A percentile compares a stretch with the other conserved stretches of the same genome.
phyloP scores from a whole-genome alignment of 306 rosid genomes.

The Cajanus cajan region DNA sequence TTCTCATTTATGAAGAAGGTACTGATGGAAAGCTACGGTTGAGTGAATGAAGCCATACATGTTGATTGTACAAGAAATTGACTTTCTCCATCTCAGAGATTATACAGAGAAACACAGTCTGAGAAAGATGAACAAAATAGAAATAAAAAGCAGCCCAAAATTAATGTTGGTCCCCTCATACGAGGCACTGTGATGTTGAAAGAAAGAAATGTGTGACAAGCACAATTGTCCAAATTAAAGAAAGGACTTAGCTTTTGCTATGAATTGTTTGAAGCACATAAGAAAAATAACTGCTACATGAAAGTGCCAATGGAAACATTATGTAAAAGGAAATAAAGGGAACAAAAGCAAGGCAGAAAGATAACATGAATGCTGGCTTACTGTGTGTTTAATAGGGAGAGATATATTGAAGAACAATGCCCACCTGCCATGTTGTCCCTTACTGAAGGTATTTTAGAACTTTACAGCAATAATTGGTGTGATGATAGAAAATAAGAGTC shows the following conservation, averaged over 20 bases:
- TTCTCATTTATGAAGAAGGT: constrained; percentile 23
- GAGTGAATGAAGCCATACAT: constrained; percentile 42
- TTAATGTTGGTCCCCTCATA: constrained; percentile 38
- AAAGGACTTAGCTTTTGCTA: constrained; percentile 28
- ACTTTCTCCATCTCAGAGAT: constrained; percentile 30
- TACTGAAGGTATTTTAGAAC: constrained; percentile 26
- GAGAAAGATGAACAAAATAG: constrained; percentile 33
- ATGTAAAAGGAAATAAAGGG: constrained; percentile 34
- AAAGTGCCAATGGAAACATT: constrained; percentile 31
- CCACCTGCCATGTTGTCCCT: constrained; percentile 34
- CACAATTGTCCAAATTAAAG: constrained; percentile 36
- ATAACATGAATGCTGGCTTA: constrained; percentile 29
- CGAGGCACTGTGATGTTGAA: constrained; percentile 27
- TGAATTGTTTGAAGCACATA: constrained; percentile 25
- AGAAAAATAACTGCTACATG: constrained; percentile 32
- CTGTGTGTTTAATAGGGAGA: constrained; percentile 11
- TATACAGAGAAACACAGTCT: constrained; percentile 30
- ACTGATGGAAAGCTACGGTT: constrained; percentile 36
- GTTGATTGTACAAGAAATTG: constrained; percentile 26
- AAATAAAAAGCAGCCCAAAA: constrained; percentile 4
- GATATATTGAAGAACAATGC: neutral
- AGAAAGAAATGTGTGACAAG: constrained; percentile 32
- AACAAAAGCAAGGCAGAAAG: constrained; percentile 35
- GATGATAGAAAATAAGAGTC: constrained; percentile 24
- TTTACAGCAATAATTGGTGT: constrained; percentile 40